Evolutionary conservation across 805 yeast species (phyloP).

Genomic region (Barnettozyma sucrosica): DNA sequence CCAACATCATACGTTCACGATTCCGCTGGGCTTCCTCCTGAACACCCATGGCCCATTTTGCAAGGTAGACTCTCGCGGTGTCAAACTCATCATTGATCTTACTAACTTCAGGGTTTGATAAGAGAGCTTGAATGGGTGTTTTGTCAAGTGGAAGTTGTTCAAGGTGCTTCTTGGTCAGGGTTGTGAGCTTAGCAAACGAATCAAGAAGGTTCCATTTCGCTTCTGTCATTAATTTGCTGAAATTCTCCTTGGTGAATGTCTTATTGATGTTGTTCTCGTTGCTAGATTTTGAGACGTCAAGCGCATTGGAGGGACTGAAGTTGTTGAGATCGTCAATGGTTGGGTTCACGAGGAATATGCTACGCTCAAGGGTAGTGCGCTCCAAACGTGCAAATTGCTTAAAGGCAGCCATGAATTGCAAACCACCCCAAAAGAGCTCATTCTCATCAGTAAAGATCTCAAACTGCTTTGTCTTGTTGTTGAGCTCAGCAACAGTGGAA

Average conservation of each 20-base stretch:
- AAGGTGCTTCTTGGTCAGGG: slow-evolving; percentile 57
- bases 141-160: slow-evolving; percentile 48
- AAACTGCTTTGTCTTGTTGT: slow-evolving; percentile 55
- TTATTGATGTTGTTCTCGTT: slow-evolving; percentile 3
- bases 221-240: slow-evolving; percentile 49
- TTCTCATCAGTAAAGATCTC: slow-evolving; percentile 61
- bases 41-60: slow-evolving; percentile 94
- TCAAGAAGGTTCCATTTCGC: slow-evolving; percentile 87
- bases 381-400: slow-evolving; percentile 54
- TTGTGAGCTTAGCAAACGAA: slow-evolving; percentile 64
- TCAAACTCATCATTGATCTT: slow-evolving; percentile 86
- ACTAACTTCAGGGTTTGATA: slow-evolving; percentile 72
- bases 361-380: slow-evolving; percentile 63
- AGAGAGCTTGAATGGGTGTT: slow-evolving; percentile 49
- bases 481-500: slow-evolving; percentile 60
- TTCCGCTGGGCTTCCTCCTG: slow-evolving; percentile 80
- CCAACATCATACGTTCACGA: slow-evolving; percentile 46
- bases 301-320: slow-evolving; percentile 25
- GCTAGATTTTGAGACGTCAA: slow-evolving; percentile 17
- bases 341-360: slow-evolving; percentile 75
- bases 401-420: slow-evolving; percentile 57
- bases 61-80: slow-evolving; percentile 84
- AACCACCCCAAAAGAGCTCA: slow-evolving; percentile 87
- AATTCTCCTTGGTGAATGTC: slow-evolving; percentile 11
- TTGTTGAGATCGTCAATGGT: slow-evolving; percentile 40